These are phyloP conservation scores for Saccharomyces mikatae DNA, from an alignment of 805 yeast species.

Conservation along the genomic window DNA sequence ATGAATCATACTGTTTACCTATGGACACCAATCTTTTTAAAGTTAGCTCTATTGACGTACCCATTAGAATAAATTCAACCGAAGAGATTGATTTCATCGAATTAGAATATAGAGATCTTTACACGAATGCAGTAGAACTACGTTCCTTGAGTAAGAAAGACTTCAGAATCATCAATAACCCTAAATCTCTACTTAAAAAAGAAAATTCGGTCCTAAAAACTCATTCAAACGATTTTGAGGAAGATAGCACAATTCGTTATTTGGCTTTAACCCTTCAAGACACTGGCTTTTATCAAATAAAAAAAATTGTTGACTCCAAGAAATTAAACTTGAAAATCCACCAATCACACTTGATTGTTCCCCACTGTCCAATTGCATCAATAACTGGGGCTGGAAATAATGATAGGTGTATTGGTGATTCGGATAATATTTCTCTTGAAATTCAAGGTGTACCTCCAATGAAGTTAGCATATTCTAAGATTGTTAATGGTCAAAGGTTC, in stretches of 20 bases:
- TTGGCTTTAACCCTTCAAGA: constrained; percentile 54
- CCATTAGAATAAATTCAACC: constrained; percentile 75
- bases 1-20: constrained; percentile 55
- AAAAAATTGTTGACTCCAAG: constrained; percentile 58
- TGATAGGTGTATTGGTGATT: constrained; percentile 58
- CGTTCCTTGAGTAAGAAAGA: constrained; percentile 53
- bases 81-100: constrained; percentile 61
- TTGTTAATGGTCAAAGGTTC: constrained; percentile 29
- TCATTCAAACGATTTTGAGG: constrained; percentile 3
- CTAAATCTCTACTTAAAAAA: constrained; percentile 6
- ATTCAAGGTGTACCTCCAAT: constrained; percentile 77
- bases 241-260: constrained; percentile 38
- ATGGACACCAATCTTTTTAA: constrained; percentile 14
- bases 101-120: constrained; percentile 51
- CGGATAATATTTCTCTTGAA: constrained; percentile 44
- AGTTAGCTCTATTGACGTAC: constrained; percentile 34
- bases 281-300: constrained; percentile 74
- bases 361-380: constrained; percentile 68
- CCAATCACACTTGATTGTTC: constrained; percentile 55
- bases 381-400: constrained; percentile 35
- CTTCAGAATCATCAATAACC: constrained; percentile 34
- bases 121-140: constrained; percentile 38
- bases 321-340: constrained; percentile 52
- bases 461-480: constrained; percentile 46
- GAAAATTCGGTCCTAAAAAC: constrained; percentile 14